Base-by-base conservation (phyloP, 1,284 basidiomycete genomes). In the Apiotrichum gracile region DNA sequence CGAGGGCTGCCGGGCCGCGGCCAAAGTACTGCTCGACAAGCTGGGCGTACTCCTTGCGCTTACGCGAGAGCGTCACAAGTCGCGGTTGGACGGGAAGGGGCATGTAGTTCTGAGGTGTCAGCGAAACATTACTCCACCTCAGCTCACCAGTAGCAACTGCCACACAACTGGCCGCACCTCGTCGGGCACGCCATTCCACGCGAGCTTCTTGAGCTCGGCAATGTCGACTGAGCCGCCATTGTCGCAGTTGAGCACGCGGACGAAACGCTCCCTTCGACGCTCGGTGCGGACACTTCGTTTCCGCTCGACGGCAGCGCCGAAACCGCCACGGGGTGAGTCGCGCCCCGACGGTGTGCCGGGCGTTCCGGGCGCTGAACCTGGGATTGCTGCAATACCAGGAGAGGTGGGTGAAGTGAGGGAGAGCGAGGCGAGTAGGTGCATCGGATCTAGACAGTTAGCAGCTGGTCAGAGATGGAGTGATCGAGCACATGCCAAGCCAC, bases 101-200 rank as follows among this genome's bases (percentile, higher is more conserved):
- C 21, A 97, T 81, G 74, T 98, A 97, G 34, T 91, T 91, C 90
- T 93, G 64, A 9, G 17, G 26, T 38, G 31, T 27, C 13, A 27
- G 26, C 16, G 55, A 38, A 50, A 45, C 8, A 39, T 29, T 14
- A 31, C 31, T 31, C 31, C n/a, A n/a, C n/a, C n/a, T n/a, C n/a
- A n/a, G n/a, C 87, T 64, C 66, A 92, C 91, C 40, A 98, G 82
- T 31, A 99, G 80, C 52, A 97, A 79, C 68, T 91, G 91, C 96
- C 96, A 99, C 14, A 87, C 88, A 64, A 96, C 82, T 0, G 93
- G 90, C 38, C 96, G 82, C 22, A 99, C 79, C 64, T 92, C 88
- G 45, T 77, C 72, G 1, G 96, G 94, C 19, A 97, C 86, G 17
- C 96, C 96, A 46, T 87, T 87, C 94, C 94, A 99, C n/a, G 92